These are phyloP conservation scores for Pichia sp. DNA, from an alignment of 1,139 yeast species.

Conservation along the genomic window DNA sequence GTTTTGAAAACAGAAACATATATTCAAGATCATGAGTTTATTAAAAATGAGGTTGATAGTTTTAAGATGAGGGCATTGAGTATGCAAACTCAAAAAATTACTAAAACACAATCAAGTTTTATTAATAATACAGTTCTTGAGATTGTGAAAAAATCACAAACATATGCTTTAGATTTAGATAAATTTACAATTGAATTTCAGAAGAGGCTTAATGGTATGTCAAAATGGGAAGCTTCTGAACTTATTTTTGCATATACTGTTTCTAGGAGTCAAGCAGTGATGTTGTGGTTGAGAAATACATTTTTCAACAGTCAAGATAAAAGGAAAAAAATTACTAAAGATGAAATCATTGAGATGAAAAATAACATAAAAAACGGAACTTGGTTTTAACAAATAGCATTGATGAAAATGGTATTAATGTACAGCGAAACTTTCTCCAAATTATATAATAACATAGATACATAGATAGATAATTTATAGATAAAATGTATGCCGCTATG, in stretches of 20 bases:
- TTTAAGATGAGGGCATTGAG: background rate
- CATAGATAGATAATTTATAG: too few species aligned
- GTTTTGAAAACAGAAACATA: background rate
- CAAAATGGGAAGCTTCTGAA: constrained; percentile 36
- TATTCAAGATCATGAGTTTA: background rate
- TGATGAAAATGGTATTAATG: too few species aligned
- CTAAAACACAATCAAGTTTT: constrained; percentile 12
- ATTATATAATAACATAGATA: too few species aligned
- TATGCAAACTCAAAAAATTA: constrained; percentile 3
- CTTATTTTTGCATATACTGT: constrained; percentile 40
- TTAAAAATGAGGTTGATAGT: background rate
- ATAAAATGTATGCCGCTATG: too few species aligned
- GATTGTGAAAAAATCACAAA: constrained; percentile 13
- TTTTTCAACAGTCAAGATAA: constrained; percentile 22
- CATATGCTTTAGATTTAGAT: constrained; percentile 10
- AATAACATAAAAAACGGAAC: constrained; percentile 3
- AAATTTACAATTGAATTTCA: constrained; percentile 22
- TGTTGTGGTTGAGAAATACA: constrained; percentile 22
- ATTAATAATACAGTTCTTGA: constrained; percentile 13
- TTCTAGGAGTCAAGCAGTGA: constrained; percentile 23
- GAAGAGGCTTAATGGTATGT: constrained; percentile 24
- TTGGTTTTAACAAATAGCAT: constrained; percentile 6
- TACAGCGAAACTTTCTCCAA: too few species aligned
- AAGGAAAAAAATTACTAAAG: constrained; percentile 13
- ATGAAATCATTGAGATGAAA: constrained; percentile 1